Evolutionary conservation across 345 rosid species (phyloP).

Genomic region (Ceriops tagal): DNA sequence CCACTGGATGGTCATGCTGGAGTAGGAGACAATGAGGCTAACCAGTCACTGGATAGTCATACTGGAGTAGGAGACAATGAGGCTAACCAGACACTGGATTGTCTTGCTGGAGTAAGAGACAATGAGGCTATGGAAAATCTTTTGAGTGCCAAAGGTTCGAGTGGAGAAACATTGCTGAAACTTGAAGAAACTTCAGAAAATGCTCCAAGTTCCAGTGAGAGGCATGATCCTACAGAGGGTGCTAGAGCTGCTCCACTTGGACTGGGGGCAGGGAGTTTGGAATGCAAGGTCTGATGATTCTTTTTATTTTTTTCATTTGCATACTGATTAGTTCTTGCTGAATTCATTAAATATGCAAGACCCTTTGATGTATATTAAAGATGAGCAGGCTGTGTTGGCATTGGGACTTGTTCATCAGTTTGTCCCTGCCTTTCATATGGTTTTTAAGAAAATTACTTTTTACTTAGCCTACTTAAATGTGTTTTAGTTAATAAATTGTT

Average conservation of each 20-base stretch:
- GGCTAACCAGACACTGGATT: slow-evolving; percentile 7
- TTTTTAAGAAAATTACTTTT: too few species aligned
- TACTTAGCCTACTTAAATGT: too few species aligned
- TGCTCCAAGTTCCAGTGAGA: slow-evolving; percentile 37
- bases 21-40: slow-evolving; percentile 17
- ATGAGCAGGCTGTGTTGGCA: too few species aligned
- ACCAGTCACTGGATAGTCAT: slow-evolving; percentile 8
- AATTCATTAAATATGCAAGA: background rate
- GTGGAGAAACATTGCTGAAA: slow-evolving; percentile 31
- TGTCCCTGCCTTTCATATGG: too few species aligned
- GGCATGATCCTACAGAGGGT: slow-evolving; percentile 32
- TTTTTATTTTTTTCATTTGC: background rate
- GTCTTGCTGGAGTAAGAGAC: slow-evolving; percentile 1
- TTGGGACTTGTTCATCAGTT: too few species aligned
- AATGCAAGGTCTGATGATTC: slow-evolving; percentile 57
- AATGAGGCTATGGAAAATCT: slow-evolving; percentile 20
- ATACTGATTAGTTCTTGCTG: background rate
- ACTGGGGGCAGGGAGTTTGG: slow-evolving; percentile 78
- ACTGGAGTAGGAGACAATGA: slow-evolving; percentile 3
- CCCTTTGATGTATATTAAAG: too few species aligned
- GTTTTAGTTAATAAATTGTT: too few species aligned
- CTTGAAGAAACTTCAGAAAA: slow-evolving; percentile 36
- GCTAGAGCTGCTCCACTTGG: slow-evolving; percentile 65
- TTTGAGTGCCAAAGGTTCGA: slow-evolving; percentile 37
- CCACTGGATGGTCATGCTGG: slow-evolving; percentile 19